A percentile compares a stretch with the other conserved stretches of the same genome.
Evolutionary conservation across 1,284 basidiomycete species (phyloP).

Genomic region (Rhizoctonia solani): DNA sequence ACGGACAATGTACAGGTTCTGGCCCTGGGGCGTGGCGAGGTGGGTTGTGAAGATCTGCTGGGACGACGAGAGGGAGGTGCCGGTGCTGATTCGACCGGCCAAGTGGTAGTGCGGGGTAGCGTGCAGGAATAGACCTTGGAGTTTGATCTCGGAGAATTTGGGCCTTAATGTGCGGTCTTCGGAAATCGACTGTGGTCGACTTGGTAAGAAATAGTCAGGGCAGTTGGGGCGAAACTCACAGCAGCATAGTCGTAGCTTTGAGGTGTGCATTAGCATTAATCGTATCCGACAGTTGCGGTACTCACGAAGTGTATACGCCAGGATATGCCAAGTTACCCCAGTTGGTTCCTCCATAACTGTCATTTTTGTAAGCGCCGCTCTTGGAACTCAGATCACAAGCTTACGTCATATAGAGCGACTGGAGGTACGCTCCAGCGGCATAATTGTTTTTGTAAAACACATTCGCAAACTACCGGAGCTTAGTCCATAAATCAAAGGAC

Average conservation of each 20-base stretch:
- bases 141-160: conserved; percentile 39
- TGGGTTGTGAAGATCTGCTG: conserved; percentile 48
- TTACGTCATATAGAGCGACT: conserved; percentile 49
- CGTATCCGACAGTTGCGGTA: conserved; percentile 37
- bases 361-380: not conserved
- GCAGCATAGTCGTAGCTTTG: conserved; percentile 31
- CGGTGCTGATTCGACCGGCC: conserved; percentile 19
- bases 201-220: too few species aligned
- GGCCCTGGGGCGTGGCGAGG: conserved; percentile 45
- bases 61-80: not conserved
- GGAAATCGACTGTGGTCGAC: conserved; percentile 31
- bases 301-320: conserved; percentile 54
- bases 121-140: conserved; percentile 38
- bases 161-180: conserved; percentile 37
- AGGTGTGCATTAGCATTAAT: not conserved
- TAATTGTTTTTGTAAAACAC: conserved; percentile 47
- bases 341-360: conserved; percentile 53
- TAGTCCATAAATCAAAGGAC: conserved; percentile 20
- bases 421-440: conserved; percentile 48
- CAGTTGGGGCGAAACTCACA: not conserved
- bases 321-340: conserved; percentile 53
- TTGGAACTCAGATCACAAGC: not conserved
- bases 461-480: conserved; percentile 21
- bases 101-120: conserved; percentile 38
- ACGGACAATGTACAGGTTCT: conserved; percentile 20